phyloP scores from a whole-genome alignment of 805 yeast genomes.

The Metschnikowia chrysomelidarum region DNA sequence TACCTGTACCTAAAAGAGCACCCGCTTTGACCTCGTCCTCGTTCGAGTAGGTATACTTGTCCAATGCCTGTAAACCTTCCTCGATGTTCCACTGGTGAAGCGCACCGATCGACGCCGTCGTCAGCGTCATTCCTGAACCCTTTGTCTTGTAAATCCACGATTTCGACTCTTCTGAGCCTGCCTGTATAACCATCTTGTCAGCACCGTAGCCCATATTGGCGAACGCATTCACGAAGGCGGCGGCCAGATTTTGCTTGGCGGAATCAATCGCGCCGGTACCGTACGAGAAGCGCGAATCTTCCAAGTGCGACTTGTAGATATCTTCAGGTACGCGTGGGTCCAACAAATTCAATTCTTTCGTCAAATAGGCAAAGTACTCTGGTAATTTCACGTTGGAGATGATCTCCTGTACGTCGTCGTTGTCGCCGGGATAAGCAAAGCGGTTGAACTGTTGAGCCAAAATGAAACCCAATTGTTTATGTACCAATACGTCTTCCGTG shows the following conservation, averaged over 20 bases:
- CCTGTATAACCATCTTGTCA: conserved; percentile 66
- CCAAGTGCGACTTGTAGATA: conserved; percentile 87
- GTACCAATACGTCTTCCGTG: conserved; percentile 67
- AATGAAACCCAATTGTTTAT: conserved; percentile 88
- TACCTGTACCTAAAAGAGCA: conserved; percentile 92
- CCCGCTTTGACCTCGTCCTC: conserved; percentile 94
- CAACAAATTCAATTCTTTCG: conserved; percentile 81
- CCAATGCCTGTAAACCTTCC: conserved; percentile 87
- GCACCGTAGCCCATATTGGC: conserved; percentile 88
- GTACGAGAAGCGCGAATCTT: conserved; percentile 58
- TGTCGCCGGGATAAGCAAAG: conserved; percentile 58
- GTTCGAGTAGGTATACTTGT: conserved; percentile 80
- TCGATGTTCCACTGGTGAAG: conserved; percentile 87
- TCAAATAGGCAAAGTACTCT: conserved; percentile 76
- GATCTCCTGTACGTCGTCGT: conserved; percentile 76
- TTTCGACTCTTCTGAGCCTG: conserved; percentile 63
- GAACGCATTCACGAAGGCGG: conserved; percentile 90
- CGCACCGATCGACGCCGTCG: conserved; percentile 90
- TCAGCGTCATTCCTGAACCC: conserved; percentile 85
- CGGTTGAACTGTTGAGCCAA: conserved; percentile 84
- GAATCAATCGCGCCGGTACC: conserved; percentile 66
- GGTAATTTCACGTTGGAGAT: conserved; percentile 76
- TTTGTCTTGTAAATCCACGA: conserved; percentile 91
- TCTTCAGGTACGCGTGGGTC: conserved; percentile 95
- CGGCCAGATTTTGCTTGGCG: conserved; percentile 92